Conservation (phyloP, 2,329 filamentous ascomycete genomes). For the Sporothrix phasma region DNA sequence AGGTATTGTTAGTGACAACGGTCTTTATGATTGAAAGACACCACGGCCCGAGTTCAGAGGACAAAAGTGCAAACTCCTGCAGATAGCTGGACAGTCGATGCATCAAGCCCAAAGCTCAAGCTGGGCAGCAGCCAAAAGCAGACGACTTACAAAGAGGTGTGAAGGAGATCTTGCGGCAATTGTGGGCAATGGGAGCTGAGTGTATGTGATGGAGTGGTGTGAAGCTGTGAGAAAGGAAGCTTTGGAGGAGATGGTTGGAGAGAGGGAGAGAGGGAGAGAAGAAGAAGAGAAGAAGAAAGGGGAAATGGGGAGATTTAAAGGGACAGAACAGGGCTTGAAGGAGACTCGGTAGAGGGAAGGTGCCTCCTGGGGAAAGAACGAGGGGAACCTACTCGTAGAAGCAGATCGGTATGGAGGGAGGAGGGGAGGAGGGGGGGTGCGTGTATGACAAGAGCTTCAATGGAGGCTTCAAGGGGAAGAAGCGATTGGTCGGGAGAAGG, state of each 20-base stretch:
- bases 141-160: not conserved
- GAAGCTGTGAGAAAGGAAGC: not conserved
- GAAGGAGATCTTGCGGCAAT: slow-evolving; percentile 3
- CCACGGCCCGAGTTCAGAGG: too few species aligned
- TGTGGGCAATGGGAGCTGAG: slow-evolving; percentile 7
- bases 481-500: not conserved
- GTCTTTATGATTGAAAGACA: not conserved
- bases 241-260: slow-evolving; percentile 4
- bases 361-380: slow-evolving; percentile 1
- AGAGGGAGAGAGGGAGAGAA: not conserved
- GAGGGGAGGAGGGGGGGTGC: not conserved
- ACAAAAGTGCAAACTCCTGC: not conserved
- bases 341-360: not conserved
- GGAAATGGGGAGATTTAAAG: not conserved
- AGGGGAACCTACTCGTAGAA: slow-evolving; percentile 14
- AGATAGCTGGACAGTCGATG: not conserved
- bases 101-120: not conserved
- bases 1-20: not conserved
- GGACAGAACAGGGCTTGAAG: not conserved
- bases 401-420: slow-evolving; percentile 4
- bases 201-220: not conserved
- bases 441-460: not conserved
- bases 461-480: not conserved
- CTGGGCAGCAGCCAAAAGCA: not conserved
- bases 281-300: not conserved